These are phyloP conservation scores for Scheffersomyces spartinae DNA, from an alignment of 805 yeast species.

Conservation along the genomic window DNA sequence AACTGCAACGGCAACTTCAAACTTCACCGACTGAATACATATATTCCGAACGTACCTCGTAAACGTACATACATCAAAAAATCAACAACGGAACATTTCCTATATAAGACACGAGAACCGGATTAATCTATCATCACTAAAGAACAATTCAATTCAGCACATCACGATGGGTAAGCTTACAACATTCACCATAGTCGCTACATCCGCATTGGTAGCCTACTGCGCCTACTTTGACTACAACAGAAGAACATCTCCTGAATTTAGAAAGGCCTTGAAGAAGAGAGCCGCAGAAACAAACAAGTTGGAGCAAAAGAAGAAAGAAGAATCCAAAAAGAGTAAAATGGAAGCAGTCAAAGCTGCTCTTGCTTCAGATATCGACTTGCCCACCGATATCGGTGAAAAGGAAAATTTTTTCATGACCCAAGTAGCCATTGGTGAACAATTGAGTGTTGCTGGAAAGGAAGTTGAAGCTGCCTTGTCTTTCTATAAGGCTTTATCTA, in stretches of 20 bases:
- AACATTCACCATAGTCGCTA: slow-evolving; percentile 30
- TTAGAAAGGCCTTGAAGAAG: slow-evolving; percentile 66
- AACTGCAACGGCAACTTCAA: no score
- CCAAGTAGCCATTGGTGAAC: slow-evolving; percentile 81
- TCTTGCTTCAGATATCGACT: slow-evolving; percentile 62
- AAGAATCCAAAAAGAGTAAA: slow-evolving; percentile 48
- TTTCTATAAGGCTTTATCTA: slow-evolving; percentile 87
- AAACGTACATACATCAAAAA: no score
- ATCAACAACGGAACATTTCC: no score
- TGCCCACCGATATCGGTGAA: slow-evolving; percentile 48
- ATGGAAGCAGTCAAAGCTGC: slow-evolving; percentile 54
- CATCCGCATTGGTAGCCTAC: slow-evolving; percentile 56
- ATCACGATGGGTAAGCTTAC: slow-evolving; percentile 15
- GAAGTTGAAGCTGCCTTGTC: slow-evolving; percentile 78
- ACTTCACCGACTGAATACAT: no score
- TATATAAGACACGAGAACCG: no score
- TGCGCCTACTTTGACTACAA: slow-evolving; percentile 84
- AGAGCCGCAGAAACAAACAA: slow-evolving; percentile 51
- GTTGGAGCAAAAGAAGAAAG: slow-evolving; percentile 40
- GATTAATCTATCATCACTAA: no score
- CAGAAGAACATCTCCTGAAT: slow-evolving; percentile 73
- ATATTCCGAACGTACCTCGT: no score
- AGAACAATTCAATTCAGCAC: no score
- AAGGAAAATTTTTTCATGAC: slow-evolving; percentile 73
- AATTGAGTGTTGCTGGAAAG: slow-evolving; percentile 53